Base-by-base conservation (phyloP, 371 early-diverging fungal genomes). In the Apophysomyces variabilis region DNA sequence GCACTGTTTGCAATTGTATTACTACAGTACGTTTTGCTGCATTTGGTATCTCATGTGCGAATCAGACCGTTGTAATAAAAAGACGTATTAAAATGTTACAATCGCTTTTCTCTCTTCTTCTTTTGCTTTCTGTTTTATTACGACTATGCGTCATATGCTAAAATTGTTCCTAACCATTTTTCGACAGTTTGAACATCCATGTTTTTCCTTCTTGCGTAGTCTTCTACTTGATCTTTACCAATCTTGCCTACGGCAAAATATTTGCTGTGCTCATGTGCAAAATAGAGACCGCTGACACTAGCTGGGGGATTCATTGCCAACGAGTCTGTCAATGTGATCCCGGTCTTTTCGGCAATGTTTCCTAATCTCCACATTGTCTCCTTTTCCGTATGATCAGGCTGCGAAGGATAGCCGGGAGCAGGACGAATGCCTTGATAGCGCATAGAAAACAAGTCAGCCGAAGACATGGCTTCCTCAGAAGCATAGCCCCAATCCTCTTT, bases 181-280 rank as follows among this genome's bases (percentile, higher is more conserved):
- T 96, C 96, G 7, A 92, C 84, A 26, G 79, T 87, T 7, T 83
- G 85, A 5, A 93, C 82, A 9, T 83, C 71, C 81, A 90, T 86
- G 57, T 77, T 73, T 78, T 94, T 93, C 62, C 96, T 88, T 32
- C 78, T 75, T 16, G 96, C 88, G 68, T 96, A 96, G 66, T 90
- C 90, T 21, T 79, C 75, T 21, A 85, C 73, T 78, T 96, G 96
- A 66, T 95, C 96, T 78, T 93, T 93, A 54, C 83, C 86, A 66
- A 96, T 87, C 82, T 96, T 96, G 69, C 96, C 96, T 5, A 95
- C 94, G 5, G 96, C 95, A 87, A 96, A 96, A 78, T 96, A 96
- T 66, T 86, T 87, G 64, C 91, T 82, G 59, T 91, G 77, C 37
- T 87, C 85, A 72, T 94, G 87, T 5, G 87, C 90, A 84, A 94